phyloP scores from a whole-genome alignment of 2,329 filamentous ascomycete genomes.

The Sporothrix protearum region DNA sequence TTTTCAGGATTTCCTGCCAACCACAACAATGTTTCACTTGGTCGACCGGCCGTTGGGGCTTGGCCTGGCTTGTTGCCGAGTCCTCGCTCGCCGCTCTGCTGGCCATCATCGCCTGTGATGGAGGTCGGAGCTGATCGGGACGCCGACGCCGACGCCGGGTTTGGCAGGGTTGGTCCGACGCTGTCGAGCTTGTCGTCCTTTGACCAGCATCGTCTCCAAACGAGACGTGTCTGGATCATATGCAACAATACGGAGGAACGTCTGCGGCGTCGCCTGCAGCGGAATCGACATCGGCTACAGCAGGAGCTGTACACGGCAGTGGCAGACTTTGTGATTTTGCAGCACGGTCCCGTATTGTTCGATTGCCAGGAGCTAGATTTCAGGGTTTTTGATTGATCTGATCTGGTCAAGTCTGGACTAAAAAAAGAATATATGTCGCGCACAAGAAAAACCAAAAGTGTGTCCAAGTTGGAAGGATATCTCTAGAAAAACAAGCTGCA shows the following conservation, averaged over 20 bases:
- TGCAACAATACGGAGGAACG: background rate
- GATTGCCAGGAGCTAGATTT: background rate
- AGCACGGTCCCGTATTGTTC: background rate
- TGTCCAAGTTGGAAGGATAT: constrained; percentile 16
- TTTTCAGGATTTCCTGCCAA: background rate
- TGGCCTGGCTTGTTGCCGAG: background rate
- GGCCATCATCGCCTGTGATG: background rate
- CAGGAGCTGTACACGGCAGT: background rate
- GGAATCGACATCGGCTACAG: background rate
- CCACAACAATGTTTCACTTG: background rate
- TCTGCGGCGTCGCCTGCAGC: background rate
- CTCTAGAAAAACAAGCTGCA: constrained; percentile 1
- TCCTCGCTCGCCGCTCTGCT: background rate
- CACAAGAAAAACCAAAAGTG: background rate
- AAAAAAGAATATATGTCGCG: background rate
- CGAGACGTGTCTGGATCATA: background rate
- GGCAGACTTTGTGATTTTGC: background rate
- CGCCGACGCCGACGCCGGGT: background rate
- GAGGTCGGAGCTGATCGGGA: background rate
- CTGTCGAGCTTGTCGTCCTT: background rate
- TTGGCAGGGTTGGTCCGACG: background rate
- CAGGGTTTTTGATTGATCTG: background rate
- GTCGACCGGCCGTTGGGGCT: background rate
- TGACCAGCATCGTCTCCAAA: background rate
- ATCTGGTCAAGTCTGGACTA: background rate